Evolutionary conservation across 1,139 yeast species (phyloP).

Genomic region (Nadsonia starkeyi-henricii): DNA sequence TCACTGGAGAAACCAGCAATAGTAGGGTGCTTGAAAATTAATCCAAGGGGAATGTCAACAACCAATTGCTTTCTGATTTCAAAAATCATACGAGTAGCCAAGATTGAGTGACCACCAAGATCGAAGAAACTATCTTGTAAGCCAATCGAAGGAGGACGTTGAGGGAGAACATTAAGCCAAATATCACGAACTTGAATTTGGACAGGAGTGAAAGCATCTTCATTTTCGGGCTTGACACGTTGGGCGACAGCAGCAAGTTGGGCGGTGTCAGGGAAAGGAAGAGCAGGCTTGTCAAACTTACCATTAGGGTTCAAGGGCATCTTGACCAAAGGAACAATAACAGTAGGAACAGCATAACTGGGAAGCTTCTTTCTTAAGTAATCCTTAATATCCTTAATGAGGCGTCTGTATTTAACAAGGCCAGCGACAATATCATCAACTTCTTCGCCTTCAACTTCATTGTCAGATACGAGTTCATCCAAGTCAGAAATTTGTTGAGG

Average conservation of each 20-base stretch:
- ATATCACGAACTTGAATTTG: constrained; percentile 62
- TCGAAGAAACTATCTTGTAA: constrained; percentile 88
- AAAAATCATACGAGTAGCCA: constrained; percentile 95
- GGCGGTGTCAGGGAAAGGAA: constrained; percentile 87
- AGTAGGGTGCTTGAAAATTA: constrained; percentile 81
- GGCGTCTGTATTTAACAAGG: constrained; percentile 56
- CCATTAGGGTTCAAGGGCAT: constrained; percentile 97
- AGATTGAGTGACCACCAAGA: constrained; percentile 92
- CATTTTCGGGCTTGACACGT: constrained; percentile 19
- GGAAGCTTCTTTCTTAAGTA: constrained; percentile 84
- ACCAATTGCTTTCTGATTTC: constrained; percentile 67
- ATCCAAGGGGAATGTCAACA: constrained; percentile 77
- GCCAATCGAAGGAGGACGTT: constrained; percentile 61
- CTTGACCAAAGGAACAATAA: constrained; percentile 73
- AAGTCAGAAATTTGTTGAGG: constrained; percentile 48
- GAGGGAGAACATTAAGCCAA: constrained; percentile 80
- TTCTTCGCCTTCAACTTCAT: constrained; percentile 41
- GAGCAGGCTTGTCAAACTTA: constrained; percentile 91
- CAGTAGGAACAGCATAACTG: constrained; percentile 82
- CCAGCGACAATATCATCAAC: constrained; percentile 52
- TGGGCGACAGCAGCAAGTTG: constrained; percentile 60
- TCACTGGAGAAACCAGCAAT: constrained; percentile 64
- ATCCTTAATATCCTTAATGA: constrained; percentile 67
- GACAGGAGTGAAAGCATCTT: constrained; percentile 34
- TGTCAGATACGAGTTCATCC: constrained; percentile 31